Evolutionary conservation across 2,329 filamentous ascomycete species (phyloP).

Genomic region (Venturia nashicola): DNA sequence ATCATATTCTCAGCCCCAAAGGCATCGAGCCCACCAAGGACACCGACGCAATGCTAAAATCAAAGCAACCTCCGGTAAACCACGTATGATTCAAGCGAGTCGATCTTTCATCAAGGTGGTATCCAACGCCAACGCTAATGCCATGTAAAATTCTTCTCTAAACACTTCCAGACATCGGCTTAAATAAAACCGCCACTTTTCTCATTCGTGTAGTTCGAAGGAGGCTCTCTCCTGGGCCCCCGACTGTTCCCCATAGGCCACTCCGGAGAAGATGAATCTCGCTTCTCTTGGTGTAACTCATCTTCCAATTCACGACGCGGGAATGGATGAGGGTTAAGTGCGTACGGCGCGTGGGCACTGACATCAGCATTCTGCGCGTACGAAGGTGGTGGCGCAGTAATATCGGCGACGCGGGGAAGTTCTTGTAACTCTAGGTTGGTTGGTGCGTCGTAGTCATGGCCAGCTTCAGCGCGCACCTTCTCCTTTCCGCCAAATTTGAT

Average conservation of each 20-base stretch:
- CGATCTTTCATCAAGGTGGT: constrained; percentile 12
- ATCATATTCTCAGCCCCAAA: neutral
- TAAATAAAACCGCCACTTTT: constrained; percentile 10
- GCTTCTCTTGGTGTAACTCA: neutral
- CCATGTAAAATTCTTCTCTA: constrained; percentile 21
- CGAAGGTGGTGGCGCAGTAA: constrained; percentile 12
- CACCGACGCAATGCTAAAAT: neutral
- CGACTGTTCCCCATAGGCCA: neutral
- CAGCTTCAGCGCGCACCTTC: constrained; percentile 49
- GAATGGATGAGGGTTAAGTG: constrained; percentile 10
- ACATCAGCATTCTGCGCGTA: constrained; percentile 15
- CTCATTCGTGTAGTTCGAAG: constrained; percentile 2
- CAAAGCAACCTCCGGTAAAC: neutral
- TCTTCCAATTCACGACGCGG: constrained; percentile 9
- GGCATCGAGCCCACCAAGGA: neutral
- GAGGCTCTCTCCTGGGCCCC: neutral
- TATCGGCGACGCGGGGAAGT: constrained; percentile 19
- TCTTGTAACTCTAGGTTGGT: constrained; percentile 5
- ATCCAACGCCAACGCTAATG: constrained; percentile 18
- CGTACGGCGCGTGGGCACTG: constrained; percentile 14
- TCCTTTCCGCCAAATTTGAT: constrained; percentile 48
- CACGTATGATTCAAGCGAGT: neutral
- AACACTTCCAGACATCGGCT: constrained; percentile 10
- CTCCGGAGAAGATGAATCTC: neutral
- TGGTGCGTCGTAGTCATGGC: constrained; percentile 23